Percentiles rank a stretch among this genome's conserved stretches.
Evolutionary conservation across 371 early-diverging fungal species (phyloP).

Genomic region (Sporodiniella umbellata): DNA sequence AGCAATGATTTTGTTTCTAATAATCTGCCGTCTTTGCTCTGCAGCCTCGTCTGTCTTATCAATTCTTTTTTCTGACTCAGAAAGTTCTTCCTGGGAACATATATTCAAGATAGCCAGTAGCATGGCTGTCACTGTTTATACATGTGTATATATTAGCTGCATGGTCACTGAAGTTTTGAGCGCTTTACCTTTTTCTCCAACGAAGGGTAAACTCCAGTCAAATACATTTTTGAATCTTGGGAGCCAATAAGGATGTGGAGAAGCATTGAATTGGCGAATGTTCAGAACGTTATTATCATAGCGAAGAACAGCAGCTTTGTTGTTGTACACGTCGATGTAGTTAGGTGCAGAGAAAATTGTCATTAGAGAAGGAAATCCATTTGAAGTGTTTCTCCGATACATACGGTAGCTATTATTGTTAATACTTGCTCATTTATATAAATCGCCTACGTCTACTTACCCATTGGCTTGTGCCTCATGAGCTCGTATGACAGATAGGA

Average conservation of each 20-base stretch:
- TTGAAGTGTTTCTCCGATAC: conserved; percentile 91
- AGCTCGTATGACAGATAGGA: conserved; percentile 93
- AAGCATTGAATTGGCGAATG: conserved; percentile 84
- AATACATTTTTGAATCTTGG: conserved; percentile 98
- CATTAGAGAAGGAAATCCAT: conserved; percentile 93
- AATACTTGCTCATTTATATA: background rate
- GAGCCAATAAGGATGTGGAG: conserved; percentile 97
- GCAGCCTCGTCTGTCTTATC: conserved; percentile 28
- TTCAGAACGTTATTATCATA: conserved; percentile 97
- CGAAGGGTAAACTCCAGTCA: conserved; percentile 98
- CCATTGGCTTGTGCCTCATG: conserved; percentile 99
- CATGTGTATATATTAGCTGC: background rate
- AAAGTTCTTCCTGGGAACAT: conserved; percentile 79
- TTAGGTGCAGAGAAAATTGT: conserved; percentile 98
- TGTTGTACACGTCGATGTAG: conserved; percentile 96
- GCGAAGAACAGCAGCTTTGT: conserved; percentile 95
- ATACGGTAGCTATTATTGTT: conserved; percentile 62
- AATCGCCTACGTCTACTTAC: conserved; percentile 17
- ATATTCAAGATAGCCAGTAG: conserved; percentile 89
- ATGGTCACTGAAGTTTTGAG: too few species aligned
- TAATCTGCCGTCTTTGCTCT: conserved; percentile 59
- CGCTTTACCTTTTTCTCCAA: conserved; percentile 97
- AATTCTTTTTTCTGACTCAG: conserved; percentile 19
- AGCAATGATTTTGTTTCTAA: conserved; percentile 90
- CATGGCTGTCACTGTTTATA: conserved; percentile 83